phyloP scores from a whole-genome alignment of 73 alveolate genomes.

The Stentor coeruleus region DNA sequence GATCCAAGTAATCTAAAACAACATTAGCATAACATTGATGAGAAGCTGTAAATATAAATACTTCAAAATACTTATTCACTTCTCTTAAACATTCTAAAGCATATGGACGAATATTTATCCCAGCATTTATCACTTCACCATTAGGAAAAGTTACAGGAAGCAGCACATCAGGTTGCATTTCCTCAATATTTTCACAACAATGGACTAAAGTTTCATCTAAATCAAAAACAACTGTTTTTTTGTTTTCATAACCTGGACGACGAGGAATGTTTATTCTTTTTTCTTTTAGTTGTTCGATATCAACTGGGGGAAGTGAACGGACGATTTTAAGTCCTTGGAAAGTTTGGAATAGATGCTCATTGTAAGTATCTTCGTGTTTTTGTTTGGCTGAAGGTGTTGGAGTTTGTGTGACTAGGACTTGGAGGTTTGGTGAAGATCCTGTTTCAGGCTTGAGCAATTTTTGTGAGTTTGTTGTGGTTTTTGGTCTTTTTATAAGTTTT shows the following conservation, averaged over 20 bases:
- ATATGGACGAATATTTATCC: constrained; percentile 35
- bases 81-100: constrained; percentile 30
- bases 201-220: constrained; percentile 83
- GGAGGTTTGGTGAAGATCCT: not conserved
- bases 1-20: constrained; percentile 64
- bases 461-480: not conserved
- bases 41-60: constrained; percentile 31
- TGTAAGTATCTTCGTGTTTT: constrained; percentile 32
- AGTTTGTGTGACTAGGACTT: not conserved
- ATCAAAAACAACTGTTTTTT: constrained; percentile 66
- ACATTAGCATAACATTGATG: constrained; percentile 47
- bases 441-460: not conserved
- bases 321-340: constrained; percentile 39
- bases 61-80: constrained; percentile 33
- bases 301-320: constrained; percentile 26
- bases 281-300: constrained; percentile 24
- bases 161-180: constrained; percentile 37
- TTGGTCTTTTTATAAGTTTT: not conserved
- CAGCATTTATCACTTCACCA: constrained; percentile 42
- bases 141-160: constrained; percentile 41
- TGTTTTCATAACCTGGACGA: constrained; percentile 30
- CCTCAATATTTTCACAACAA: constrained; percentile 63
- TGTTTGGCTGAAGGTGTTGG: not conserved
- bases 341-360: constrained; percentile 40
- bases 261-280: constrained; percentile 37